phyloP scores from a whole-genome alignment of 768 basidiomycete species.

The Termitomyces heimii region DNA sequence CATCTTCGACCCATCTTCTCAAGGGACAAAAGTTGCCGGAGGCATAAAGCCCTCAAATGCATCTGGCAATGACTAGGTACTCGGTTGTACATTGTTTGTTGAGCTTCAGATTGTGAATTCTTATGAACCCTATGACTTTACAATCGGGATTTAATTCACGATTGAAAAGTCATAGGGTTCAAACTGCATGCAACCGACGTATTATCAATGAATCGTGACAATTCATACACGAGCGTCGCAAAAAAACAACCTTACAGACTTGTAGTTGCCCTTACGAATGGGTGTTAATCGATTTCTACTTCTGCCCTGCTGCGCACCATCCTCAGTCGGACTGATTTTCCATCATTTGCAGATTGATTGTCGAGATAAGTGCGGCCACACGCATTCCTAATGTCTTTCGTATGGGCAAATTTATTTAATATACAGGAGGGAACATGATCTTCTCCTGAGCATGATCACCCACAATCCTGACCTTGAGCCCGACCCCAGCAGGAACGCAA shows the following conservation, averaged over 20 bases:
- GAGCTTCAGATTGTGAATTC: neutral
- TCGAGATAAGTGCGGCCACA: neutral
- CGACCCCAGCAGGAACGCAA: conserved; percentile 75
- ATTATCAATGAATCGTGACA: neutral
- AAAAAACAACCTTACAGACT: no score
- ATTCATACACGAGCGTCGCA: no score
- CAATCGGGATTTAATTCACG: no score
- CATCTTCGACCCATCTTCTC: neutral
- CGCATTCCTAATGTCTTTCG: neutral
- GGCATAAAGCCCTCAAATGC: neutral
- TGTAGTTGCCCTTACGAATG: no score
- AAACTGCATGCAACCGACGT: neutral
- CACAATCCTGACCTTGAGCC: conserved; percentile 53
- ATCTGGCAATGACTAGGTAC: neutral
- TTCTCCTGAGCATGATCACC: conserved; percentile 41
- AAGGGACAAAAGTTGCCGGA: neutral
- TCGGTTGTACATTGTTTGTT: neutral
- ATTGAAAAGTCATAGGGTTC: neutral
- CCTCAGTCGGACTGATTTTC: neutral
- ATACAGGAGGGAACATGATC: conserved; percentile 26
- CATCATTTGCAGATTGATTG: neutral
- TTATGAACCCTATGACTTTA: no score
- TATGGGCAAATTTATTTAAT: conserved; percentile 4
- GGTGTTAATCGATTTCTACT: neutral
- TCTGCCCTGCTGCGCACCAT: neutral